Evolutionary conservation across 2,329 filamentous ascomycete species (phyloP).

Genomic region (Alternaria conjuncta): DNA sequence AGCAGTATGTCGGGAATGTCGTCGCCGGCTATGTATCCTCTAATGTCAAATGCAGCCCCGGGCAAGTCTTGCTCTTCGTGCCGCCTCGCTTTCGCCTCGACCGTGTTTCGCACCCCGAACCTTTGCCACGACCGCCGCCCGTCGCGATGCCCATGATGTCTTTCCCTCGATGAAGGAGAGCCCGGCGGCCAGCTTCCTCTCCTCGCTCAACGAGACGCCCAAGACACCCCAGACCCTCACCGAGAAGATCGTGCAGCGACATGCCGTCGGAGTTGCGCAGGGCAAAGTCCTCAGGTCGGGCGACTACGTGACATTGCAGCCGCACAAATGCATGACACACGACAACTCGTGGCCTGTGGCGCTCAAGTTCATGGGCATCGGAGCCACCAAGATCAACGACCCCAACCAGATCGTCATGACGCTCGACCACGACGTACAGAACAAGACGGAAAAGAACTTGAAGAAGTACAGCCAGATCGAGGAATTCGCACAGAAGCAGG

Average conservation of each 20-base stretch:
- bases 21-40: neutral
- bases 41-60: conserved; percentile 32
- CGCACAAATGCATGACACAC: conserved; percentile 82
- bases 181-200: conserved; percentile 70
- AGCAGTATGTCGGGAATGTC: conserved; percentile 30
- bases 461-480: conserved; percentile 85
- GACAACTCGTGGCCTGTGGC: conserved; percentile 82
- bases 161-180: conserved; percentile 71
- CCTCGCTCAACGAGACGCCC: conserved; percentile 64
- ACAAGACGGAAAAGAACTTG: conserved; percentile 77
- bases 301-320: conserved; percentile 81
- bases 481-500: conserved; percentile 79
- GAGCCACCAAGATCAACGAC: conserved; percentile 75
- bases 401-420: conserved; percentile 79
- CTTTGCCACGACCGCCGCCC: conserved; percentile 32
- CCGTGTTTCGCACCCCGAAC: conserved; percentile 30
- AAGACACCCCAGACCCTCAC: conserved; percentile 77
- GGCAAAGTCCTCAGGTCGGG: conserved; percentile 79
- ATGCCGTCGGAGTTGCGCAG: conserved; percentile 75
- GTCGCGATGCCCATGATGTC: conserved; percentile 39
- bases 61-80: conserved; percentile 34
- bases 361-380: conserved; percentile 82
- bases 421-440: conserved; percentile 88
- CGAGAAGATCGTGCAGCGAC: conserved; percentile 88
- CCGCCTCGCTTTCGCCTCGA: conserved; percentile 32